Base-by-base conservation (phyloP, 2,329 filamentous ascomycete genomes). In the Neurospora sp. region DNA sequence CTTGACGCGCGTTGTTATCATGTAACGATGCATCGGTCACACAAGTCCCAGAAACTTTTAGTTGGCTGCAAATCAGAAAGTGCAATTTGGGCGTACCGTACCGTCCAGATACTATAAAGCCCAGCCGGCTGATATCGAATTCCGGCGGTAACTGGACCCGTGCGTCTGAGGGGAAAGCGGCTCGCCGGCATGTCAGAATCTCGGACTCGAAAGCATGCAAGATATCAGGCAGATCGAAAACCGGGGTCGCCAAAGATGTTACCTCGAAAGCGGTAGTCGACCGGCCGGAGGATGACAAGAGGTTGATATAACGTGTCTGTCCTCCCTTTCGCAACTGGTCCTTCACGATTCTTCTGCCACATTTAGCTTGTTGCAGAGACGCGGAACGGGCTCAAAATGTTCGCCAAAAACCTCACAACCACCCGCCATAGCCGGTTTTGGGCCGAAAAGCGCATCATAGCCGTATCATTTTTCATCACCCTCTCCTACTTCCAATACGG, bases 401-500 rank as follows among this genome's bases (percentile, higher is more conserved):
- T 52, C 19, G 43, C 11, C 43, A 52, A 52, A 23, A 52, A 2
- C 23, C 65, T 10, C 8, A 19, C 15, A 15, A 36, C 15, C 17
- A 15, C 52, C 11, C 67, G 40, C 28, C 57, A 68, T 23, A 70
- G 67, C 67, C 67, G 46, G 10, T 40, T 74, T 39, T 68, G 69
- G 23, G 66, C 70, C 65, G 72, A 74, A 67, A 76, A 77, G 76
- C 68, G 76, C 78, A 8, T 78, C 80, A 62, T 81, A 80, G 0
- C 77, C 75, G 67, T 80, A 76, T 66, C 73, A 71, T 71, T 75
- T 57, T 40, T 82, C 6, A 78, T 82, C 12, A 80, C 80, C 0
- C 80, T 81, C 75, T 78, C 75, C 19, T 80, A 81, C 1, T 82
- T 82, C 72, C 80, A 82, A 67, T 81, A 82, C 70, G 80, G 80